These are phyloP conservation scores for Euphorbia schlechtendalii DNA, from an alignment of 441 rosid genomes.

Conservation along the genomic window DNA sequence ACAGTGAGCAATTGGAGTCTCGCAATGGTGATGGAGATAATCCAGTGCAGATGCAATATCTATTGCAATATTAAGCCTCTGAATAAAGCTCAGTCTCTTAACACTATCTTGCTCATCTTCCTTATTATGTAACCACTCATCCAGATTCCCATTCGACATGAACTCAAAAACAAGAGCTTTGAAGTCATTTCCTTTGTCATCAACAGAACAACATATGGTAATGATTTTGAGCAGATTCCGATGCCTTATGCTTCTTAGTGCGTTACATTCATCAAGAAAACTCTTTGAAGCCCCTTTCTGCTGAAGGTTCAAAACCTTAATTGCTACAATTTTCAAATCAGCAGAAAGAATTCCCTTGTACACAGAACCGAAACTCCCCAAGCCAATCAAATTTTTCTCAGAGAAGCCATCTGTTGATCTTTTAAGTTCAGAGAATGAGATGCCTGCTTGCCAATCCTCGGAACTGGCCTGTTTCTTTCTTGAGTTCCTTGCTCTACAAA, in stretches of 20 bases:
- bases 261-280: slow-evolving; percentile 38
- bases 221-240: slow-evolving; percentile 33
- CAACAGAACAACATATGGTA: slow-evolving; percentile 30
- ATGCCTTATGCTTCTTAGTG: slow-evolving; percentile 29
- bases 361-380: slow-evolving; percentile 40
- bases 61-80: slow-evolving; percentile 31
- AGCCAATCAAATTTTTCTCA: slow-evolving; percentile 27
- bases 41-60: slow-evolving; percentile 44
- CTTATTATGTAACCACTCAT: slow-evolving; percentile 26
- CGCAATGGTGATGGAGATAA: slow-evolving; percentile 38
- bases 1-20: slow-evolving; percentile 29
- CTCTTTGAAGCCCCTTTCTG: slow-evolving; percentile 37
- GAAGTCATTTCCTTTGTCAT: slow-evolving; percentile 31
- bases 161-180: slow-evolving; percentile 38
- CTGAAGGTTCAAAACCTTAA: slow-evolving; percentile 35
- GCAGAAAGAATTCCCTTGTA: slow-evolving; percentile 26
- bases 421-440: slow-evolving; percentile 27
- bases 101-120: not conserved
- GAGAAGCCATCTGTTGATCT: slow-evolving; percentile 35
- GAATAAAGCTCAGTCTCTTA: slow-evolving; percentile 24
- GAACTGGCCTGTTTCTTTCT: not conserved
- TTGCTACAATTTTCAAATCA: slow-evolving; percentile 18
- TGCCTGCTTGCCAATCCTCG: slow-evolving; percentile 10
- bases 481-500: slow-evolving; percentile 10
- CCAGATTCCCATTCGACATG: slow-evolving; percentile 40